Percentiles rank a stretch among this genome's conserved stretches.
Evolutionary conservation across 1,284 basidiomycete species (phyloP).

Genomic region (Sporisorium iseilematis-ciliati): DNA sequence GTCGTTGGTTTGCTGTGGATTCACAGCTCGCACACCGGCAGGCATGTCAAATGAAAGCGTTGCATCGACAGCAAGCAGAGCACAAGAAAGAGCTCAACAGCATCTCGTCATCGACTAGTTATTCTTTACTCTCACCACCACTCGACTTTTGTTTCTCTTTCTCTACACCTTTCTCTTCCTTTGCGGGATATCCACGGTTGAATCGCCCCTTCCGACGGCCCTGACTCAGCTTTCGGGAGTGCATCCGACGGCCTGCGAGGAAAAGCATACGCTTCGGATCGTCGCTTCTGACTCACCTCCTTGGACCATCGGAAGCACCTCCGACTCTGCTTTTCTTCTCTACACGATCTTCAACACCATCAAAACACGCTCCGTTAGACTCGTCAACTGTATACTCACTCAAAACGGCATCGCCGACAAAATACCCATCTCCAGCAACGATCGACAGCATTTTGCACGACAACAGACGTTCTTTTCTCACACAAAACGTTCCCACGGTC

Average conservation of each 20-base stretch:
- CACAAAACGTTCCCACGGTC: neutral
- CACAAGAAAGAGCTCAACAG: conserved; percentile 1
- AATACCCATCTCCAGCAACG: neutral
- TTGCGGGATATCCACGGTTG: too few relatives aligned
- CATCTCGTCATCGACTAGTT: neutral
- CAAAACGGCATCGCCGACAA: conserved; percentile 5
- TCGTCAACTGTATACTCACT: neutral
- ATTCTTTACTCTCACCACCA: neutral
- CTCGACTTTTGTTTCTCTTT: neutral
- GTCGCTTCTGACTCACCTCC: neutral
- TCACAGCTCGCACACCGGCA: conserved; percentile 1
- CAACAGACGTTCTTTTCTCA: neutral
- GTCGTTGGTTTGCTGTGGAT: conserved; percentile 4
- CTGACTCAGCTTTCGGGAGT: neutral
- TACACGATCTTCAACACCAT: neutral
- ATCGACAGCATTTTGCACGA: neutral
- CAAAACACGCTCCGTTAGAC: neutral
- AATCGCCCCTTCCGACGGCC: conserved; percentile 1
- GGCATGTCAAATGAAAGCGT: neutral
- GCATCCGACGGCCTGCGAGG: neutral
- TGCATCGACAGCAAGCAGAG: conserved; percentile 1
- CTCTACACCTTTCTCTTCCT: neutral
- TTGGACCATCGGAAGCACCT: neutral
- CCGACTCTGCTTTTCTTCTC: too few relatives aligned
- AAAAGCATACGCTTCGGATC: conserved; percentile 4